These are phyloP conservation scores for Malus hybrid DNA, from an alignment of 331 rosid genomes.

Conservation along the genomic window DNA sequence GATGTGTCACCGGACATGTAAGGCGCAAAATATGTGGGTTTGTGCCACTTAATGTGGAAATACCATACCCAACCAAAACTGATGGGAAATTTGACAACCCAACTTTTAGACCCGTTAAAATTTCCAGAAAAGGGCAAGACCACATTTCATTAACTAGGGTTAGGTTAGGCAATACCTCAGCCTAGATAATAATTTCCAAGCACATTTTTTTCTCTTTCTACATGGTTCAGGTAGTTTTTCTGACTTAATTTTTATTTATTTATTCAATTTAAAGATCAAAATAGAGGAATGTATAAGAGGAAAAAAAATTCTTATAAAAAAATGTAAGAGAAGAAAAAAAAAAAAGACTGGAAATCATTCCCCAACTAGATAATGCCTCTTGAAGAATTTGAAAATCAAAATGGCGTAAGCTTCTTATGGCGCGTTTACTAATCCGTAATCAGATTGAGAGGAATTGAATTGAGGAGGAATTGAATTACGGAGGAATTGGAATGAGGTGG, in stretches of 20 bases:
- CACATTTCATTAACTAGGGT: not conserved
- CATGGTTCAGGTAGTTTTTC: too few relatives aligned
- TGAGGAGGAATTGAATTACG: too few relatives aligned
- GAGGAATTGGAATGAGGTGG: too few relatives aligned
- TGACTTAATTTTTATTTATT: too few relatives aligned
- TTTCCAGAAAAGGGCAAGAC: not conserved
- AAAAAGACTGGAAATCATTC: too few relatives aligned
- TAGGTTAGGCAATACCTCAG: not conserved
- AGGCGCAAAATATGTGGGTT: not conserved
- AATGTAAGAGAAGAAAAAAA: too few relatives aligned
- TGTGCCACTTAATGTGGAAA: conserved; percentile 6
- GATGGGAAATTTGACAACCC: not conserved
- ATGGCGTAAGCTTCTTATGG: not conserved
- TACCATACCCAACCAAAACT: not conserved
- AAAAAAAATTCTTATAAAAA: too few relatives aligned
- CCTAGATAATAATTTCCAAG: not conserved
- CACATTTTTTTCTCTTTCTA: not conserved
- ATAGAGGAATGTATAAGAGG: too few relatives aligned
- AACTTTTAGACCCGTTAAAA: not conserved
- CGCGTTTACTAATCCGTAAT: too few relatives aligned
- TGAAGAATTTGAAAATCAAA: not conserved
- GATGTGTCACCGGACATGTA: not conserved
- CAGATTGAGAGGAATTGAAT: too few relatives aligned
- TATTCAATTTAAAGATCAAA: too few relatives aligned
- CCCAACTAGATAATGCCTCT: not conserved